Evolutionary conservation across 2,329 filamentous ascomycete species (phyloP).

Genomic region (Neospermospora avenae): DNA sequence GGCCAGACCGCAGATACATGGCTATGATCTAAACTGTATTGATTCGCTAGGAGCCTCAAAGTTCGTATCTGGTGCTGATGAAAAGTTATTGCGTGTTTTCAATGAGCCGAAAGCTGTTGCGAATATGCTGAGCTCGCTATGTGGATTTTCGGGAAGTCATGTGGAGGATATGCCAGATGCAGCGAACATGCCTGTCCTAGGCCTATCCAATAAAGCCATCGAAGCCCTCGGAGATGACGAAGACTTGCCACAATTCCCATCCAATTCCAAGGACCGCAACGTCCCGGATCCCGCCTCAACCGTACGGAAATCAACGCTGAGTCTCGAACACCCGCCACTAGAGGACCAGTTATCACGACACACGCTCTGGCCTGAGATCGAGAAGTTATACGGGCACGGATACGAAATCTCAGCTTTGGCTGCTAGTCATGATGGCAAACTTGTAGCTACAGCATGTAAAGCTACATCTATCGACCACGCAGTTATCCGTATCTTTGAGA

Average conservation of each 20-base stretch:
- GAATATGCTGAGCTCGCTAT: constrained; percentile 65
- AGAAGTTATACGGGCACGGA: constrained; percentile 96
- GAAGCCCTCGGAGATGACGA: constrained; percentile 51
- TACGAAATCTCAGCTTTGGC: constrained; percentile 93
- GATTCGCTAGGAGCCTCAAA: constrained; percentile 68
- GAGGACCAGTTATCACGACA: constrained; percentile 88
- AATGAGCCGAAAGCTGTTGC: constrained; percentile 83
- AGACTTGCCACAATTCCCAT: constrained; percentile 41
- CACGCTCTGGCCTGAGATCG: constrained; percentile 91
- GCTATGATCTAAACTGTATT: constrained; percentile 96
- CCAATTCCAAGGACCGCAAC: constrained; percentile 48
- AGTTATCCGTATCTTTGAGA: constrained; percentile 88
- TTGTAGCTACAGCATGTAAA: constrained; percentile 89
- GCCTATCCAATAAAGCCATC: constrained; percentile 92
- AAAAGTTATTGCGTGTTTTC: constrained; percentile 97
- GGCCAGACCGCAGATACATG: constrained; percentile 92
- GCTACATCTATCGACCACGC: constrained; percentile 92
- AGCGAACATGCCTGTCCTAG: constrained; percentile 91
- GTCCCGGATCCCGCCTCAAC: constrained; percentile 53
- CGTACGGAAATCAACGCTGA: constrained; percentile 58
- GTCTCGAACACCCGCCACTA: constrained; percentile 71
- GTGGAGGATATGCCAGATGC: constrained; percentile 68
- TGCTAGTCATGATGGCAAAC: constrained; percentile 65
- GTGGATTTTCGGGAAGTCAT: constrained; percentile 49
- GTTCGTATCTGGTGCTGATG: constrained; percentile 93